Base-by-base conservation (phyloP, 2,329 filamentous ascomycete species). In the Cladosporium sp. region DNA sequence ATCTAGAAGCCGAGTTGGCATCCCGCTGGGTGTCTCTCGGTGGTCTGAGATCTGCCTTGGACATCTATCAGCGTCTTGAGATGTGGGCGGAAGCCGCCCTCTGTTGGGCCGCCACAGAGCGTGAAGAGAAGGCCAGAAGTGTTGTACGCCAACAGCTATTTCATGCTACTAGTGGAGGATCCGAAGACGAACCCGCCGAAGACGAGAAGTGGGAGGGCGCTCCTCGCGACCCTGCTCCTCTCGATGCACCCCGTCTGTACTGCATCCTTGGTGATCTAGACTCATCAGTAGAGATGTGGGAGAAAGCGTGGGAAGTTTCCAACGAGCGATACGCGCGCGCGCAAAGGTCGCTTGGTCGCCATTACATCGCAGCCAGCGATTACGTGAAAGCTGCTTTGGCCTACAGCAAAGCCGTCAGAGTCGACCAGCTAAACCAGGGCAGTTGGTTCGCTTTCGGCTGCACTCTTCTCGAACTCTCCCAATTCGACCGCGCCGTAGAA, bases 71-170 rank as follows among this genome's bases (percentile, higher is more conserved):
- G 70, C 80, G 93, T 3, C 73, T 98, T 15, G 84, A 90, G 50
- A 84, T 97, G 67, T 97, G 93, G 90, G 88, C 93, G 1, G 93
- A 98, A 69, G 89, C 91, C 4, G 92, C 93, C 0, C 76, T 98
- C 1, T 98, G 93, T 66, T 85, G 89, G 60, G 91, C 89, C 11
- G 76, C 82, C 0, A 87, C 84, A 0, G 79, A 84, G n/a, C 78
- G 83, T 69, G 91, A 96, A 68, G 86, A 86, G 19, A 93, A 93
- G 62, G 93, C 90, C 1, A 82, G 80, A 49, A 79, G 78, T 3
- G 79, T 96, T 42, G 73, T 97, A 13, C 81, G 88, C 47, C 83
- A 84, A 69, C 84, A 92, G 49, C 73, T 98, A 0, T 96, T 88
- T 71, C 78, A 85, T 42, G 79, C 81, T 9, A 84, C 80, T 0